A percentile compares a stretch with the other conserved stretches of the same genome.
Conservation (phyloP, 225 moss, liverwort and hornwort species). For the Climacium dendroides region DNA sequence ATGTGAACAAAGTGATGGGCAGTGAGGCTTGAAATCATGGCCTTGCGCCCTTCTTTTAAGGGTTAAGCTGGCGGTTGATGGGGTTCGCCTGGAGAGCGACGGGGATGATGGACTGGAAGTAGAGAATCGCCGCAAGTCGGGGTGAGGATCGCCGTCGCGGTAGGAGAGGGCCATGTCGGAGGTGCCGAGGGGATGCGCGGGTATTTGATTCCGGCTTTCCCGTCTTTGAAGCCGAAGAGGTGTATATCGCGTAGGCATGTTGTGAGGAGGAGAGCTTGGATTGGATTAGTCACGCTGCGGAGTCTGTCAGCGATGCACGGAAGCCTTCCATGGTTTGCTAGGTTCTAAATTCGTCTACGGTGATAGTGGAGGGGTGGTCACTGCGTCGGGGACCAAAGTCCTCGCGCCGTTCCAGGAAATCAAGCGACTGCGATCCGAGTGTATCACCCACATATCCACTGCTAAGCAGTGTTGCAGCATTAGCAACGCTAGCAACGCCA, state of each 20-base stretch:
- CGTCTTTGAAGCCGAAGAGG: constrained; percentile 20
- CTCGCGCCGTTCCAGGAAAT: constrained; percentile 7
- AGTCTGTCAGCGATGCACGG: constrained; percentile 21
- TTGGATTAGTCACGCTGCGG: constrained; percentile 21
- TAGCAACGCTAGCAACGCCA: not conserved
- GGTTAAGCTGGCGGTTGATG: not conserved
- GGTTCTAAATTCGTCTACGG: constrained; percentile 4
- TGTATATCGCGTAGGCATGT: not conserved
- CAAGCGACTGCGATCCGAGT: constrained; percentile 17
- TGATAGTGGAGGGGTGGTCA: constrained; percentile 3
- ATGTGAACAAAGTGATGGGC: no score
- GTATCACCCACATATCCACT: constrained; percentile 15
- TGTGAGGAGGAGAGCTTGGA: not conserved
- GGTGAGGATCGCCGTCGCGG: not conserved
- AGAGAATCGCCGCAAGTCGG: constrained; percentile 2
- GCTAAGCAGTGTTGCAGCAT: not conserved
- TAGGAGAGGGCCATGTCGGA: constrained; percentile 4
- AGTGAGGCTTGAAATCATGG: no score
- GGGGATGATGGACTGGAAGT: constrained; percentile 14
- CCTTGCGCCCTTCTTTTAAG: no score
- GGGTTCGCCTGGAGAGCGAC: not conserved
- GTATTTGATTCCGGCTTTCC: constrained; percentile 21
- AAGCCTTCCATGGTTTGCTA: constrained; percentile 28
- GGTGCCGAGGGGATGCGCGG: constrained; percentile 12
- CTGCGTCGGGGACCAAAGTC: not conserved